These are phyloP conservation scores for Nicotiana attenuata DNA, from an alignment of 257 asterid genomes.

Conservation along the genomic window DNA sequence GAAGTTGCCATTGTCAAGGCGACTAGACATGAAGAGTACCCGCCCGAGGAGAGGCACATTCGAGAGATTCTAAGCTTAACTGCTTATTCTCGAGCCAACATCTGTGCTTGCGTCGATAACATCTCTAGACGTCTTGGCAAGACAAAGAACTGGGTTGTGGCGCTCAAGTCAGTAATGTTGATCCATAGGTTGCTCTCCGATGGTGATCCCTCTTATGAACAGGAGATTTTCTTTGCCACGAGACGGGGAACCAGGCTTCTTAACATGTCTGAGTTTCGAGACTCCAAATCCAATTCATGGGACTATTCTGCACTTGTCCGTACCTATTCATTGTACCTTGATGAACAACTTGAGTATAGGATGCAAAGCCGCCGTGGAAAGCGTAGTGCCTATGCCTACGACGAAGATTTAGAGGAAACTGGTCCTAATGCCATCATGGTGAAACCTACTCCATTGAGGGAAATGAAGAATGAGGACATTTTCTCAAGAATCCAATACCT, in stretches of 20 bases:
- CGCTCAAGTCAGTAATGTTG: conserved; percentile 76
- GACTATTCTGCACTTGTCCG: conserved; percentile 84
- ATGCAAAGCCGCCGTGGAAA: conserved; percentile 63
- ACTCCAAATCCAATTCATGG: conserved; percentile 58
- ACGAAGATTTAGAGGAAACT: conserved; percentile 26
- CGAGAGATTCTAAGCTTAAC: conserved; percentile 72
- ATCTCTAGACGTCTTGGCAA: conserved; percentile 68
- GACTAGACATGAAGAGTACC: conserved; percentile 88
- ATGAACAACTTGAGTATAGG: conserved; percentile 75
- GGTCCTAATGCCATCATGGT: conserved; percentile 16
- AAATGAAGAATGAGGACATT: conserved; percentile 54
- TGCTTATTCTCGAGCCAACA: conserved; percentile 60
- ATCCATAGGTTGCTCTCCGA: conserved; percentile 75
- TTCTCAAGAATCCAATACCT: conserved; percentile 59
- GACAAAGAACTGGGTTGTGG: conserved; percentile 92
- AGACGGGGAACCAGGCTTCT: conserved; percentile 88
- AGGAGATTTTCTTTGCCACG: conserved; percentile 82
- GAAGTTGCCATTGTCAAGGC: conserved; percentile 94
- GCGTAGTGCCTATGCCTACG: conserved; percentile 29
- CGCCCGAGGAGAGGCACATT: conserved; percentile 76
- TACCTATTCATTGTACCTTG: conserved; percentile 68
- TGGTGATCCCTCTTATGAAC: conserved; percentile 69
- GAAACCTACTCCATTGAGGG: conserved; percentile 41
- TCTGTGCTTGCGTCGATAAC: conserved; percentile 57
- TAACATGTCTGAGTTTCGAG: conserved; percentile 82